Base-by-base conservation (phyloP, 2,329 filamentous ascomycete genomes). In the Penicillium corylophilum region DNA sequence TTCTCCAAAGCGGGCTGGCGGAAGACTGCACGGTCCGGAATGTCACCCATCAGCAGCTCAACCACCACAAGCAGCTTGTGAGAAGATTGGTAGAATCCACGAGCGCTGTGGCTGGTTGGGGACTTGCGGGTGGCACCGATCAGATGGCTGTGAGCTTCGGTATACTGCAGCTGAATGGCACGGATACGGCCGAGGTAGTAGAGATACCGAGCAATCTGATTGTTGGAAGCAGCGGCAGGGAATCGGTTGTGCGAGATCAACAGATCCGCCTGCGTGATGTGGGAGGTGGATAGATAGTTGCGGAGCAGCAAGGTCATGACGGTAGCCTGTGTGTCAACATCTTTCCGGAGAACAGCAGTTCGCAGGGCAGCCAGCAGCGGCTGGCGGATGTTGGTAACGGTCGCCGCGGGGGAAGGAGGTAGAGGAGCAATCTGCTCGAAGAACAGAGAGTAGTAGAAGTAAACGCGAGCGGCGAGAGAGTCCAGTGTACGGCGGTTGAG, bases 381-480 rank as follows among this genome's bases (percentile, higher is more conserved):
- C 50, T 92, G 90, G 53, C 94, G 88, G 66, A 96, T 91, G 36
- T 87, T 82, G 55, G 96, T 89, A 60, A 96, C 84, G 3, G 91
- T 88, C 6, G 92, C 95, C 65, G 90, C 87, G 50, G 90, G 88
- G 46, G 92, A 96, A 22, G 93, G 92, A 40, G 94, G 89, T 57
- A 93, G 83, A 20, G 93, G 92, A 54, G 86, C 84, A 56, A 95
- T 83, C 73, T 95, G 87, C 80, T 99, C 94, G 76, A 88, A 90
- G 79, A 97, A 97, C 64, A 97, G 81, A 22, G 90, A 90, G 76
- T 90, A 96, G 80, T 99, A 99, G 76, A 96, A 97, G 81, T 96
- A 99, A 57, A 93, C 91, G 74, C 95, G 95, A 60, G 93, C 91
- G 53, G 92, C 89, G 53, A 99, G 84, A 44, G 92, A 91, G 73